Evolutionary conservation across 139 green algal species (phyloP).

Genomic region (Tetratostichococcus sp.): DNA sequence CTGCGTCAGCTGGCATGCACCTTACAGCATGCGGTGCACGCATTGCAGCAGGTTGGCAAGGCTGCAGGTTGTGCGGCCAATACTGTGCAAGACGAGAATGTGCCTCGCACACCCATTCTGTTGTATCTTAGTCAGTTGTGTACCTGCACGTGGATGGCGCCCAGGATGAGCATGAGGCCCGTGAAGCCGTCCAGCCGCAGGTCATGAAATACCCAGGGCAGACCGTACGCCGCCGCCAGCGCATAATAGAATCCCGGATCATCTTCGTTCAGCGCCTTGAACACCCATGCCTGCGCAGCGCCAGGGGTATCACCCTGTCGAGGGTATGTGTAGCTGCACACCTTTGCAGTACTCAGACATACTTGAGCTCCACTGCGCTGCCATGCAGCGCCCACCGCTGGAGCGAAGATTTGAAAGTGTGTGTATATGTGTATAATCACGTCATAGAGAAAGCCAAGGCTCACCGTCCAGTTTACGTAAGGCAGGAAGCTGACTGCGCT

Average conservation of each 20-base stretch:
- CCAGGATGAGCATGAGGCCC: conserved; percentile 34
- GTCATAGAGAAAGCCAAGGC: not conserved
- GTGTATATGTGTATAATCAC: conserved; percentile 1
- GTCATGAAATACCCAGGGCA: conserved; percentile 57
- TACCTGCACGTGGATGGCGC: conserved; percentile 59
- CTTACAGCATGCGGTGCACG: no score
- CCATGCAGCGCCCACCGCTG: not conserved
- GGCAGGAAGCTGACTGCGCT: conserved; percentile 54
- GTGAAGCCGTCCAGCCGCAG: conserved; percentile 53
- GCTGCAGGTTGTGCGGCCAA: no score
- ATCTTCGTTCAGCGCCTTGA: conserved; percentile 58
- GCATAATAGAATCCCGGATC: conserved; percentile 46
- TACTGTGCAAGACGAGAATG: no score
- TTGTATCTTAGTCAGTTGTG: not conserved
- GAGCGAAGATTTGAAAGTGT: not conserved
- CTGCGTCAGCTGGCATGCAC: no score
- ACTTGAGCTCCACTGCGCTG: not conserved
- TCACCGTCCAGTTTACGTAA: conserved; percentile 58
- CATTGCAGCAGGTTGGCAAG: no score
- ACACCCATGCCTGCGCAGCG: conserved; percentile 65
- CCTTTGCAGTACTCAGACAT: not conserved
- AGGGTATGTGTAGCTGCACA: no score
- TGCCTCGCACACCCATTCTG: no score
- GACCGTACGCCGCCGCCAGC: conserved; percentile 53
- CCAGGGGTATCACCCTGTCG: no score